A percentile compares a stretch with the other conserved stretches of the same genome.
Evolutionary conservation across 2,329 filamentous ascomycete genomes (phyloP).

Genomic region (Paraconiothyrium brasiliense): DNA sequence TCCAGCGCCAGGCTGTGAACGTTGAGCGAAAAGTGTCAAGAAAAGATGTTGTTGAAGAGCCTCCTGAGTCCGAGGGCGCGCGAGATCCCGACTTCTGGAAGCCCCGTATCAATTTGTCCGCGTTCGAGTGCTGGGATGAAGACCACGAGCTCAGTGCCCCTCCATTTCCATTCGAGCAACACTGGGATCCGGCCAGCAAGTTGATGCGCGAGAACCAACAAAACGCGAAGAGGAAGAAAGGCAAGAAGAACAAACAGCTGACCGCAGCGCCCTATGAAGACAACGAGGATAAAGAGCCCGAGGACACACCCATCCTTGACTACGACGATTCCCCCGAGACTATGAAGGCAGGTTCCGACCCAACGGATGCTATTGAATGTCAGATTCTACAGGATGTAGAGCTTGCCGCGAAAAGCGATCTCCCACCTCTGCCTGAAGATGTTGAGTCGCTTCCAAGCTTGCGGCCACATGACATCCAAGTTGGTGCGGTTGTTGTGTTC

Average conservation of each 20-base stretch:
- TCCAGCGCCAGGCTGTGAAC: slow-evolving; percentile 38
- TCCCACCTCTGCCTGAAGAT: slow-evolving; percentile 70
- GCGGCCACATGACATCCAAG: slow-evolving; percentile 57
- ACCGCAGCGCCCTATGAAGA: slow-evolving; percentile 55
- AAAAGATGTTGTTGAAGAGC: slow-evolving; percentile 25
- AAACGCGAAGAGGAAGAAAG: slow-evolving; percentile 65
- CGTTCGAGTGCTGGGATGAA: slow-evolving; percentile 81
- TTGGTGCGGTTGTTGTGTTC: slow-evolving; percentile 75
- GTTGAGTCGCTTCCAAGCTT: slow-evolving; percentile 63
- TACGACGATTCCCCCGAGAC: slow-evolving; percentile 42
- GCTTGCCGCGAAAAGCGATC: slow-evolving; percentile 62
- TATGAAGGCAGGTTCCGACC: slow-evolving; percentile 33
- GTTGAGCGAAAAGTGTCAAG: slow-evolving; percentile 31
- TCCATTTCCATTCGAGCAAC: slow-evolving; percentile 88
- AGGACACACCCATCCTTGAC: slow-evolving; percentile 39
- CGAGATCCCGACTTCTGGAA: slow-evolving; percentile 74
- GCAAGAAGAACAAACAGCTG: slow-evolving; percentile 47
- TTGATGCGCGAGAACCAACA: slow-evolving; percentile 49
- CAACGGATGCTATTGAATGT: slow-evolving; percentile 36
- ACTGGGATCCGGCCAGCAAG: slow-evolving; percentile 84
- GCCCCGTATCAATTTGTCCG: slow-evolving; percentile 75
- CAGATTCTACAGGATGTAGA: slow-evolving; percentile 56
- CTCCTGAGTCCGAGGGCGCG: slow-evolving; percentile 35
- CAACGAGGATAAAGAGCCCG: slow-evolving; percentile 45
- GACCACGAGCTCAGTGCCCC: slow-evolving; percentile 71